A percentile compares a stretch with the other conserved stretches of the same genome.
Evolutionary conservation across 2,329 filamentous ascomycete species (phyloP).

Genomic region (Nemania diffusa): DNA sequence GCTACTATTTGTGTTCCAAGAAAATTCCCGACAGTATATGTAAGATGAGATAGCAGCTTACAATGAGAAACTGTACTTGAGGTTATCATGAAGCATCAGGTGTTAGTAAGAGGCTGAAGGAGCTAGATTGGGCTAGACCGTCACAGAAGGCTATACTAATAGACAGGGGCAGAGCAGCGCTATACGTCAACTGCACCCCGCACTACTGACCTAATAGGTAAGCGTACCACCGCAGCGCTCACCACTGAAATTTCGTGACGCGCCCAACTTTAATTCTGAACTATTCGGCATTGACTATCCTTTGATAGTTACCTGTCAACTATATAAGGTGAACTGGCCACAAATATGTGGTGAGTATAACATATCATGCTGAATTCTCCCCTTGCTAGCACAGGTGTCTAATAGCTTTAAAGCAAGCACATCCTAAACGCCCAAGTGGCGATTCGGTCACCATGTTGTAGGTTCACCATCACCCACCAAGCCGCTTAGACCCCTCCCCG

Average conservation of each 20-base stretch:
- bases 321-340: not conserved
- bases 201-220: conserved; percentile 9
- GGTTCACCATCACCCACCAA: conserved; percentile 47
- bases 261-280: conserved; percentile 21
- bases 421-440: conserved; percentile 97
- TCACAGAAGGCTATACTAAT: not conserved
- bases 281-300: not conserved
- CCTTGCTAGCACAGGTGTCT: conserved; percentile 3
- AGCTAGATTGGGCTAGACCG: not conserved
- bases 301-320: not conserved
- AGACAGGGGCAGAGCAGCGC: conserved; percentile 14
- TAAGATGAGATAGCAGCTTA: not conserved
- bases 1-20: not conserved
- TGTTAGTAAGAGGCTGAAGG: not conserved
- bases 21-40: not conserved
- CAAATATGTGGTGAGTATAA: conserved; percentile 37
- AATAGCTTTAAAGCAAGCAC: conserved; percentile 74
- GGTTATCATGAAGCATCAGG: not conserved
- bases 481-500: not conserved
- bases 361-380: not conserved
- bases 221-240: not conserved
- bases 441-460: conserved; percentile 96
- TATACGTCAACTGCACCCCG: conserved; percentile 20
- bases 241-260: conserved; percentile 35
- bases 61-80: not conserved